phyloP scores from a whole-genome alignment of 2,329 filamentous ascomycete genomes.

The Aspergillus sp. region DNA sequence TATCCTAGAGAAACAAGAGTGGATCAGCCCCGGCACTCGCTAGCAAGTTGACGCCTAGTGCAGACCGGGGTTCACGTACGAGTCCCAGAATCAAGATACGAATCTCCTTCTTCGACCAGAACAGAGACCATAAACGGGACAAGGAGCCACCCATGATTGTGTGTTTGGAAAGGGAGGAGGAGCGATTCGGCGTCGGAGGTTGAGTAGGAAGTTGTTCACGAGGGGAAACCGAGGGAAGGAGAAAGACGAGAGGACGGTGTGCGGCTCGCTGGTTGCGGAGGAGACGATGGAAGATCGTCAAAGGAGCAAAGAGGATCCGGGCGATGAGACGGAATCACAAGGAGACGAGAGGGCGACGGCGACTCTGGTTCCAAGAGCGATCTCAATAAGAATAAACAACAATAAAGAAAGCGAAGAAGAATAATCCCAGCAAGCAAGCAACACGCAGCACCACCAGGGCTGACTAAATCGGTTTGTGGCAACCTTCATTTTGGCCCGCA shows the following conservation, averaged over 20 bases:
- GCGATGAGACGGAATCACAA: neutral
- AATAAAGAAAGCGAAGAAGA: neutral
- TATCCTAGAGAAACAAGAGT: slow-evolving; percentile 63
- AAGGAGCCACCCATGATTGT: slow-evolving; percentile 55
- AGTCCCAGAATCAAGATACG: slow-evolving; percentile 91
- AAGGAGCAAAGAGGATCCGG: neutral
- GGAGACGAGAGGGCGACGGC: neutral
- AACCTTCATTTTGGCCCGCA: slow-evolving; percentile 16
- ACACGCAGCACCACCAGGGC: slow-evolving; percentile 7
- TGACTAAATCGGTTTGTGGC: slow-evolving; percentile 23
- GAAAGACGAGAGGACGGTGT: neutral
- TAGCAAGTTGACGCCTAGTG: slow-evolving; percentile 3
- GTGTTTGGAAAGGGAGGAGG: slow-evolving; percentile 3
- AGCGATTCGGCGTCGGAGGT: slow-evolving; percentile 6
- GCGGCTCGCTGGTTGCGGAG: neutral
- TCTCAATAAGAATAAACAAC: neutral
- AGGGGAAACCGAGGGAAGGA: neutral
- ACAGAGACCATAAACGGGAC: slow-evolving; percentile 64
- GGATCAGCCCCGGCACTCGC: slow-evolving; percentile 16
- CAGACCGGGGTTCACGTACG: slow-evolving; percentile 55
- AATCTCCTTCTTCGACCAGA: slow-evolving; percentile 97
- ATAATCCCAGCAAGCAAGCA: slow-evolving; percentile 3
- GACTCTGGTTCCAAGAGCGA: neutral
- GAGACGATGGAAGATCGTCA: neutral
- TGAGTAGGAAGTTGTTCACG: slow-evolving; percentile 1